Evolutionary conservation across 2,329 filamentous ascomycete genomes (phyloP).

Genomic region (Fragosphaeria purpurea): DNA sequence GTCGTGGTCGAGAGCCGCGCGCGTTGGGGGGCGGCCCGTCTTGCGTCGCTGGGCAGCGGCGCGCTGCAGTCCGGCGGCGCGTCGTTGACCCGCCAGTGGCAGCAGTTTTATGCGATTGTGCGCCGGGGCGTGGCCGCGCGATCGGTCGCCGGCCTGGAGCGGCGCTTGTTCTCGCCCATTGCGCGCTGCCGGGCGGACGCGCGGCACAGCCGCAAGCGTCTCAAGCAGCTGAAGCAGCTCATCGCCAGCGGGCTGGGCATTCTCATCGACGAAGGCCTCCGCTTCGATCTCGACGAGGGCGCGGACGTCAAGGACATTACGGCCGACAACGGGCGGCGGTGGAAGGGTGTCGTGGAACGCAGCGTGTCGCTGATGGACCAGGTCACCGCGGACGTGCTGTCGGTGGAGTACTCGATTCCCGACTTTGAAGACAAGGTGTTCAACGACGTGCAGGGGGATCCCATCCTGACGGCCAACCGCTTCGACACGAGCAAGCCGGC

Average conservation of each 20-base stretch:
- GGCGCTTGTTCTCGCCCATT: slow-evolving; percentile 66
- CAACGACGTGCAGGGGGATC: slow-evolving; percentile 50
- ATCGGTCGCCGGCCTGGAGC: slow-evolving; percentile 60
- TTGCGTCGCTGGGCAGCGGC: slow-evolving; percentile 9
- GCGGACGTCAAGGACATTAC: slow-evolving; percentile 28
- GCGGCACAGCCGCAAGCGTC: slow-evolving; percentile 57
- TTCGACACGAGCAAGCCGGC: slow-evolving; percentile 43
- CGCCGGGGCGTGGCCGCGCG: slow-evolving; percentile 64
- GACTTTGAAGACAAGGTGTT: slow-evolving; percentile 60
- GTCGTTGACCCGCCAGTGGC: slow-evolving; percentile 44
- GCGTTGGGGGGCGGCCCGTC: slow-evolving; percentile 27
- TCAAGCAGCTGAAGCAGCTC: slow-evolving; percentile 66
- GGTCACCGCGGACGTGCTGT: slow-evolving; percentile 62
- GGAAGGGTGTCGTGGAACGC: slow-evolving; percentile 65
- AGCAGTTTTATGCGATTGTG: slow-evolving; percentile 71
- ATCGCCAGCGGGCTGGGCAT: slow-evolving; percentile 81
- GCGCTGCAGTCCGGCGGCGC: slow-evolving; percentile 13
- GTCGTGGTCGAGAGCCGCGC: slow-evolving; percentile 54
- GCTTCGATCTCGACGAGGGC: slow-evolving; percentile 44
- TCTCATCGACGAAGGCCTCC: slow-evolving; percentile 75
- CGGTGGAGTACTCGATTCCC: slow-evolving; percentile 49
- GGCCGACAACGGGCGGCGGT: slow-evolving; percentile 34
- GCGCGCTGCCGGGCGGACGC: slow-evolving; percentile 66
- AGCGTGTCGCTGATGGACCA: slow-evolving; percentile 81
- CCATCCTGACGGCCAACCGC: slow-evolving; percentile 44